Conservation (phyloP, 176 grass and related monocot genomes). For the Guadua angustifolia region DNA sequence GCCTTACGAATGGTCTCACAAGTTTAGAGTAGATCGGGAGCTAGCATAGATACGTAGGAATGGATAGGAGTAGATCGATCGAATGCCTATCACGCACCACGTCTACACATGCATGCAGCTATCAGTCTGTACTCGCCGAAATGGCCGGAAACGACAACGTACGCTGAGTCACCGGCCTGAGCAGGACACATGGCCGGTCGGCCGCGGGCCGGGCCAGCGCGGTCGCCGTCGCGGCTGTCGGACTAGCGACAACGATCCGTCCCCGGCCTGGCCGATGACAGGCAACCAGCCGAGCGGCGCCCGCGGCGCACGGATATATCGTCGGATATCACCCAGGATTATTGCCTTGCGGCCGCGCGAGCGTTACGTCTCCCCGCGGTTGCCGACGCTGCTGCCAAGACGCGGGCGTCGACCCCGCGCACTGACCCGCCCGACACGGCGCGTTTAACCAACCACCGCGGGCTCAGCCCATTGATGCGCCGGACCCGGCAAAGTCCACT, state of each 20-base stretch:
- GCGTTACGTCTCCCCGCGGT: neutral
- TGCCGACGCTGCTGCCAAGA: constrained; percentile 23
- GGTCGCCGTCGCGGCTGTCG: neutral
- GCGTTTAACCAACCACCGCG: neutral
- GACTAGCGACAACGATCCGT: neutral
- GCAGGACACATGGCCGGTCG: constrained; percentile 27
- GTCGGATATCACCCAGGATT: constrained; percentile 15
- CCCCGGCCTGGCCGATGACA: constrained; percentile 3
- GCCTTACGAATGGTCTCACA: neutral
- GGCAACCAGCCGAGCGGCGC: neutral
- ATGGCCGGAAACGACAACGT: neutral
- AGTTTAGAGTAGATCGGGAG: no score
- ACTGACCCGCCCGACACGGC: neutral
- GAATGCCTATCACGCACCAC: neutral
- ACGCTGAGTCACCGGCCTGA: constrained; percentile 8
- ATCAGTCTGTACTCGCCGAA: neutral
- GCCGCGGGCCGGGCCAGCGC: neutral
- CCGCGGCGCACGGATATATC: neutral
- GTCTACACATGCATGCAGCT: neutral
- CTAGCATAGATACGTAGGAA: neutral
- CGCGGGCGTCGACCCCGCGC: neutral
- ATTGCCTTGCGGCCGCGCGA: constrained; percentile 12
- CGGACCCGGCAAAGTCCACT: constrained; percentile 16
- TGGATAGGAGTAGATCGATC: neutral
- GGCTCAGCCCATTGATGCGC: neutral